phyloP scores from a whole-genome alignment of 2,329 filamentous ascomycete genomes.

The Neofusicoccum kwambonambiense region DNA sequence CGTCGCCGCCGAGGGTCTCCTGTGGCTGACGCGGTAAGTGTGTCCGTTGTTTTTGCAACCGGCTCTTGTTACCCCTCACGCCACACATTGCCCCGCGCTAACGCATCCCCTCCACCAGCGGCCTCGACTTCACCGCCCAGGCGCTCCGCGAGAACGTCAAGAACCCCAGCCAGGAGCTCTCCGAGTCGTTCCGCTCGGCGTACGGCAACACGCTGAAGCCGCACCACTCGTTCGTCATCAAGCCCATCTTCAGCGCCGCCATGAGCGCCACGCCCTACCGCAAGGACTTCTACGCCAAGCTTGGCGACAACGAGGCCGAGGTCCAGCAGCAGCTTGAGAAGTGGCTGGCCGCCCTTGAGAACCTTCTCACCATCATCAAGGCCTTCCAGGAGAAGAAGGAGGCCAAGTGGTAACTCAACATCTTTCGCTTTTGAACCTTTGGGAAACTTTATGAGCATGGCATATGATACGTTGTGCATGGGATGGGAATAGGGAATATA shows the following conservation, averaged over 20 bases:
- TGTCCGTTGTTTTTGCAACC: background rate
- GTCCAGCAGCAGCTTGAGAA: slow-evolving; percentile 63
- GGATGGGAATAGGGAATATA: background rate
- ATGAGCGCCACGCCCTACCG: slow-evolving; percentile 93
- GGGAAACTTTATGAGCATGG: too few relatives aligned
- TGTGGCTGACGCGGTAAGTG: slow-evolving; percentile 86
- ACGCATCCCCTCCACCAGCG: slow-evolving; percentile 51
- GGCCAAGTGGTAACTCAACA: slow-evolving; percentile 15
- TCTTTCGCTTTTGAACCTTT: background rate
- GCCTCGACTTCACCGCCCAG: slow-evolving; percentile 88
- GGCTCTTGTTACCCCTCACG: background rate
- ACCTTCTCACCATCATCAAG: slow-evolving; percentile 74
- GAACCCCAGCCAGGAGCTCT: slow-evolving; percentile 70
- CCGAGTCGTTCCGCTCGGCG: slow-evolving; percentile 79
- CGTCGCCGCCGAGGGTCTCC: slow-evolving; percentile 79
- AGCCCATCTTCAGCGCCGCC: slow-evolving; percentile 88
- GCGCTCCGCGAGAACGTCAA: slow-evolving; percentile 75
- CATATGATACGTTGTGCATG: background rate
- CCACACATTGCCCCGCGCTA: background rate
- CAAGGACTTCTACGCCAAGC: slow-evolving; percentile 87
- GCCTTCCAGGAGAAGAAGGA: slow-evolving; percentile 43
- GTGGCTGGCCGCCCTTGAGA: slow-evolving; percentile 77
- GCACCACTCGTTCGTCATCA: slow-evolving; percentile 84
- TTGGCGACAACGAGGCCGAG: slow-evolving; percentile 65
- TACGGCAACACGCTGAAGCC: slow-evolving; percentile 88